phyloP scores from a whole-genome alignment of 2,329 filamentous ascomycete genomes.

The Teratosphaeria pseudoeucalypti region DNA sequence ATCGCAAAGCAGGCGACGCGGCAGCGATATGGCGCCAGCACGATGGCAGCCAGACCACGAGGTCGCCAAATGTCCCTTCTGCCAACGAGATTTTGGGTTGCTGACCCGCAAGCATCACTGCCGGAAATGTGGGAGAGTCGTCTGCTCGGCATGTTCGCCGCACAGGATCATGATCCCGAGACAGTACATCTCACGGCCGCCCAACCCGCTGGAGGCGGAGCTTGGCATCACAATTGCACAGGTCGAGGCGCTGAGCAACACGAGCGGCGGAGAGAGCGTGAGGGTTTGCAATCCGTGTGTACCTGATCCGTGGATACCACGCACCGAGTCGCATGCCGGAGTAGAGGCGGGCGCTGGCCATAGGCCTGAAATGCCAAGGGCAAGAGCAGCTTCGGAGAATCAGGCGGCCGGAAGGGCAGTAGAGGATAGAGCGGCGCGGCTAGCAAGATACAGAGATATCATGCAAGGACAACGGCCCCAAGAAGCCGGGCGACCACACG shows the following conservation, averaged over 20 bases:
- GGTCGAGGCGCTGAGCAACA: constrained; percentile 35
- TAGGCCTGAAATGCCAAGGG: background rate
- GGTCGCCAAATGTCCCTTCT: constrained; percentile 76
- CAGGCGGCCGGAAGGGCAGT: background rate
- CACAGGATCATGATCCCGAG: constrained; percentile 91
- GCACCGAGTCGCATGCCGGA: background rate
- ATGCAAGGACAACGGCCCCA: background rate
- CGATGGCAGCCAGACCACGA: constrained; percentile 84
- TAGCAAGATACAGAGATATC: background rate
- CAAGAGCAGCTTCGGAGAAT: background rate
- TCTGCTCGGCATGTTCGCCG: constrained; percentile 81
- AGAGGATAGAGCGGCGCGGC: background rate
- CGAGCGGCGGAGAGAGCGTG: constrained; percentile 55
- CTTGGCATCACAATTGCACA: constrained; percentile 28
- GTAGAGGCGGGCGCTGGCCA: background rate
- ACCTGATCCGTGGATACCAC: constrained; percentile 44
- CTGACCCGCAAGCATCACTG: constrained; percentile 90
- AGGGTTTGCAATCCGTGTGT: constrained; percentile 64
- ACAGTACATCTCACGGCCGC: constrained; percentile 81
- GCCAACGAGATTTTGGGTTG: constrained; percentile 66
- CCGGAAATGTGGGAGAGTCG: constrained; percentile 87
- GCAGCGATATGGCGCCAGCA: constrained; percentile 49
- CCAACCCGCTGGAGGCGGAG: constrained; percentile 25
- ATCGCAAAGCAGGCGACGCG: constrained; percentile 5
- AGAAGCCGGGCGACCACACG: background rate